Percentiles rank a stretch among this genome's conserved stretches.
phyloP scores from a whole-genome alignment of 2,329 filamentous ascomycete genomes.

The Penicillium frequentans region DNA sequence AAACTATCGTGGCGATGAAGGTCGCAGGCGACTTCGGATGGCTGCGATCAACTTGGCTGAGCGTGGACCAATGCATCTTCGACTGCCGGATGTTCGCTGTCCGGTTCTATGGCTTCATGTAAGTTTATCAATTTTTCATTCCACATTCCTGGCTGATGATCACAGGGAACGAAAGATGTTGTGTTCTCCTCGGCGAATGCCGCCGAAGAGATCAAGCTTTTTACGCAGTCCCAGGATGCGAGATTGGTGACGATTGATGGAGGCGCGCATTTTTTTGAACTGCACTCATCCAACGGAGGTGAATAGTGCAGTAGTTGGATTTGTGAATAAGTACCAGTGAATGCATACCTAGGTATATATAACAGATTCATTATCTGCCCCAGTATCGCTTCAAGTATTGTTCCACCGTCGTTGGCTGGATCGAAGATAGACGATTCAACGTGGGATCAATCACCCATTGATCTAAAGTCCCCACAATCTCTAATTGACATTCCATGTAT shows the following conservation, averaged over 20 bases:
- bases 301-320: constrained; percentile 19
- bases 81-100: constrained; percentile 50
- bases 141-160: not conserved
- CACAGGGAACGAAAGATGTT: constrained; percentile 22
- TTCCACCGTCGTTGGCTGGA: not conserved
- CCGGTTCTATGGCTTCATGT: constrained; percentile 54
- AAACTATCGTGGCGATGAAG: constrained; percentile 53
- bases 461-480: not conserved
- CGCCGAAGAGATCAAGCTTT: constrained; percentile 45
- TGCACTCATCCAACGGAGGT: constrained; percentile 49
- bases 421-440: not conserved
- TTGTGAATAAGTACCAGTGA: constrained; percentile 26
- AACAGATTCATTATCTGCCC: not conserved
- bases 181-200: constrained; percentile 12
- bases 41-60: constrained; percentile 51
- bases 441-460: not conserved
- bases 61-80: constrained; percentile 48
- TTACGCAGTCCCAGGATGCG: constrained; percentile 45
- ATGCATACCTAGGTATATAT: not conserved
- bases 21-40: constrained; percentile 49
- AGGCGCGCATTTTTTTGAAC: constrained; percentile 54
- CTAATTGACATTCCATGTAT: not conserved
- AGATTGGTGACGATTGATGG: constrained; percentile 46
- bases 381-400: not conserved
- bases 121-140: not conserved